phyloP scores from a whole-genome alignment of 306 rosid species.

The Glycine latifolia region DNA sequence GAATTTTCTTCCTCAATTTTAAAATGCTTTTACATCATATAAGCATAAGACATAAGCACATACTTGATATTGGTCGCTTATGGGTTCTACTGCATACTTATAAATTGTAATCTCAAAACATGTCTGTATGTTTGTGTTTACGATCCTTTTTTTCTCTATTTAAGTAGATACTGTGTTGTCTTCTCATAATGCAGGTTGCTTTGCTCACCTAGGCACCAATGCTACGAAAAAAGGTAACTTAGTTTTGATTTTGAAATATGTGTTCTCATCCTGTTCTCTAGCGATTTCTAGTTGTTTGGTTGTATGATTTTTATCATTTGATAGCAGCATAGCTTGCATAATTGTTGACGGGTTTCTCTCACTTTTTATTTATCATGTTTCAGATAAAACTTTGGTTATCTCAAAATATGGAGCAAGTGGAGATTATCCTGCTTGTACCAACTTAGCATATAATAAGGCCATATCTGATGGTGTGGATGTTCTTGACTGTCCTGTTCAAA shows the following conservation, averaged over 20 bases:
- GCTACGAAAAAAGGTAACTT: constrained; percentile 64
- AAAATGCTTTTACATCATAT: background rate
- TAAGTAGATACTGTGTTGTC: constrained; percentile 37
- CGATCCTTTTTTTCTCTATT: constrained; percentile 27
- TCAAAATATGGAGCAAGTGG: constrained; percentile 92
- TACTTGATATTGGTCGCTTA: background rate
- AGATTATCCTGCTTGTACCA: constrained; percentile 79
- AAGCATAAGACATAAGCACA: background rate
- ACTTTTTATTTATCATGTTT: constrained; percentile 38
- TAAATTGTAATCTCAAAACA: background rate
- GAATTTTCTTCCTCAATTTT: constrained; percentile 19
- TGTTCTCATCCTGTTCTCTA: constrained; percentile 15
- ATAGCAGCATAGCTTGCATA: background rate
- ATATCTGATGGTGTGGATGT: constrained; percentile 79
- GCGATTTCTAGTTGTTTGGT: constrained; percentile 31
- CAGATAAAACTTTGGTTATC: constrained; percentile 73
- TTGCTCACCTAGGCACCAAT: constrained; percentile 68
- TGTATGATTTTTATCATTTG: constrained; percentile 23
- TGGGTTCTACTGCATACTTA: background rate
- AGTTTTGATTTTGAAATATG: constrained; percentile 1
- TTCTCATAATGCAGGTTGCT: constrained; percentile 69
- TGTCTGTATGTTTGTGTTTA: background rate
- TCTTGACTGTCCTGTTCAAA: constrained; percentile 91
- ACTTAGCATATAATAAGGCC: constrained; percentile 69
- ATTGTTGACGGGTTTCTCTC: constrained; percentile 49